Evolutionary conservation across 2,329 filamentous ascomycete species (phyloP), one percentile per base, ranked within the genome.

Genomic region (Ceratocystis harringtonii): DNA sequence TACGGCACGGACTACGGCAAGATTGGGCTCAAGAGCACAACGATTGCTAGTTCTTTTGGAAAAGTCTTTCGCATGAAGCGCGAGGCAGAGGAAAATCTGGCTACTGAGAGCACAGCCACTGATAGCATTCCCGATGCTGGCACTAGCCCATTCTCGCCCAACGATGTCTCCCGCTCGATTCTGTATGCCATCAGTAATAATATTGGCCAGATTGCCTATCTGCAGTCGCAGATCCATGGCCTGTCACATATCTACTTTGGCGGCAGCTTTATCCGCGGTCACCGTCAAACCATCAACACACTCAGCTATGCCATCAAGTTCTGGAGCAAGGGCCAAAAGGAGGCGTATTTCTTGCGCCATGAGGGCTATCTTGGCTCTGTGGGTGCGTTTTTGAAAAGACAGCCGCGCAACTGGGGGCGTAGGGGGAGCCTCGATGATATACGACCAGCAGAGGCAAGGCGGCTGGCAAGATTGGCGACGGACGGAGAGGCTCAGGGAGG

Each of bases 141-240:
- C 63, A 70, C 74, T 19, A 73, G 77, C 2, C 79, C 81, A 67
- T 97, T 96, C 75, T 84, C 83, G 19, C 81, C 84, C 44, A 85
- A 91, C 72, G 94, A 99, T 75, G 90, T 99, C 69, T 94, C 90
- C 28, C 82, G 92, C 41, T 96, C 90, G 60, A 80, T 99, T 19
- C 83, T 99, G 0, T 99, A 96, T 76, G 94, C 94, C 28, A 90
- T 97, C 70, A 92, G 88, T 74, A 97, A 97, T 78, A 97, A 97
- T 76, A 96, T 97, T 69, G 94, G 94, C 17, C 94, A 99, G 77
- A 95, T 99, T 71, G 91, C 94, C 55, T 96, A 94, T 74, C 80
- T 99, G n/a, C 94, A 97, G 73, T 94, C 90, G 5, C 92, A 96
- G 74, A 94, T 96, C 72, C 92, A 99, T 76, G 84, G 87, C 58